These are phyloP conservation scores for Sugiyamaella qingdaonensis DNA, from an alignment of 805 yeast genomes.

Conservation along the genomic window DNA sequence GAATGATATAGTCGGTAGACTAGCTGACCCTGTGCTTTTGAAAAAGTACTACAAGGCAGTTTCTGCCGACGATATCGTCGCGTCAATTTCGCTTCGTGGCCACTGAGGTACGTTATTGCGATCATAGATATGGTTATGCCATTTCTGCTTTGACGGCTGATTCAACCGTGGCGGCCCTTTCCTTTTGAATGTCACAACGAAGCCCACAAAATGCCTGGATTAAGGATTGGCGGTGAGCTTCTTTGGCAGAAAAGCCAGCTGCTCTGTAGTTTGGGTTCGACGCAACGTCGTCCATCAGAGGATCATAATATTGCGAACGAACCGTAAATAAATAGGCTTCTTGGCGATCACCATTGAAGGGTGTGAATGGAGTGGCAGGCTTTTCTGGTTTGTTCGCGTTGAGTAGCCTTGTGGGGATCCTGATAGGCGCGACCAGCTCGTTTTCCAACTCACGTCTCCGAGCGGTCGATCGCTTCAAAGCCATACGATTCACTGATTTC, in stretches of 20 bases:
- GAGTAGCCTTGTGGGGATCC: background rate
- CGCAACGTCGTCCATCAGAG: conserved; percentile 49
- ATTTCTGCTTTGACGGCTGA: background rate
- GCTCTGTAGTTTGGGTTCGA: conserved; percentile 68
- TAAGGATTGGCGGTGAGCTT: conserved; percentile 69
- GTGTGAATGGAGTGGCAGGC: conserved; percentile 70
- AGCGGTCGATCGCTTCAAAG: conserved; percentile 12
- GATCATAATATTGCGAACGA: conserved; percentile 53
- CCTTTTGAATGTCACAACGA: conserved; percentile 70
- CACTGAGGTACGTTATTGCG: no score
- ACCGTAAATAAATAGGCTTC: conserved; percentile 48
- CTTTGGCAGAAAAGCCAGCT: conserved; percentile 74
- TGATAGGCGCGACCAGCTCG: conserved; percentile 3
- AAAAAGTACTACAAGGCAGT: conserved; percentile 15
- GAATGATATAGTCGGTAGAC: conserved; percentile 12
- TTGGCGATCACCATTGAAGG: conserved; percentile 87
- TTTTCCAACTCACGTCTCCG: conserved; percentile 26
- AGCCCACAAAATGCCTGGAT: conserved; percentile 89
- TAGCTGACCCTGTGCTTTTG: conserved; percentile 3
- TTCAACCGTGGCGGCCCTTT: conserved; percentile 24
- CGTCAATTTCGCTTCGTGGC: conserved; percentile 21
- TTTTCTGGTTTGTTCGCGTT: conserved; percentile 17
- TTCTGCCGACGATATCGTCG: conserved; percentile 15
- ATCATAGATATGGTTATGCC: no score
- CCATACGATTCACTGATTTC: conserved; percentile 32